Evolutionary conservation across 768 basidiomycete genomes (phyloP).

Genomic region (Cubamyces lactineus): DNA sequence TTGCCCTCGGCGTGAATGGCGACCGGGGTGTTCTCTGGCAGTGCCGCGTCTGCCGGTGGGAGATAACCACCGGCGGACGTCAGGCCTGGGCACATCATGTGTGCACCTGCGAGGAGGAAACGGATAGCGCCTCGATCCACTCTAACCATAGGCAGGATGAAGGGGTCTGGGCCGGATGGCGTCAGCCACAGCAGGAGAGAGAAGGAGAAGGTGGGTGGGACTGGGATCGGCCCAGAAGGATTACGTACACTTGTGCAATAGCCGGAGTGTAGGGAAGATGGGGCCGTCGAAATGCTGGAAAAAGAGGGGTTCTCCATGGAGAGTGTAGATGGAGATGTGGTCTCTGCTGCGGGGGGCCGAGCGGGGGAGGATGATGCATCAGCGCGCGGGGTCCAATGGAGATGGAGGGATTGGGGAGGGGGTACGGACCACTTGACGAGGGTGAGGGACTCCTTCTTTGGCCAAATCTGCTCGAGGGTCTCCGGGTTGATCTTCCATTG

Average conservation of each 20-base stretch:
- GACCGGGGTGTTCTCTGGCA: conserved; percentile 78
- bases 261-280: conserved; percentile 82
- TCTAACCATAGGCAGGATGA: conserved; percentile 82
- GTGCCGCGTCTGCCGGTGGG: conserved; percentile 67
- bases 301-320: conserved; percentile 85
- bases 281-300: conserved; percentile 98
- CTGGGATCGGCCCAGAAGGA: not conserved
- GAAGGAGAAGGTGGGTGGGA: not conserved
- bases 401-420: conserved; percentile 18
- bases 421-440: conserved; percentile 89
- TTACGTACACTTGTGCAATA: conserved; percentile 86
- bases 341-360: conserved; percentile 69
- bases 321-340: conserved; percentile 90
- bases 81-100: conserved; percentile 97
- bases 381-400: not conserved
- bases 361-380: not conserved
- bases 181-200: not conserved
- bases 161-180: conserved; percentile 67
- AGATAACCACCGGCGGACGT: conserved; percentile 91
- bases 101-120: conserved; percentile 90
- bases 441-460: conserved; percentile 94
- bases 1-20: conserved; percentile 96
- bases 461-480: conserved; percentile 91
- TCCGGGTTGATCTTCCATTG: conserved; percentile 85
- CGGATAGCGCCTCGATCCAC: conserved; percentile 98